Percentiles rank a stretch among this genome's conserved stretches.
These are phyloP conservation scores for Saccharomycopsis crataegensis DNA, from an alignment of 1,139 yeast genomes.

Conservation along the genomic window DNA sequence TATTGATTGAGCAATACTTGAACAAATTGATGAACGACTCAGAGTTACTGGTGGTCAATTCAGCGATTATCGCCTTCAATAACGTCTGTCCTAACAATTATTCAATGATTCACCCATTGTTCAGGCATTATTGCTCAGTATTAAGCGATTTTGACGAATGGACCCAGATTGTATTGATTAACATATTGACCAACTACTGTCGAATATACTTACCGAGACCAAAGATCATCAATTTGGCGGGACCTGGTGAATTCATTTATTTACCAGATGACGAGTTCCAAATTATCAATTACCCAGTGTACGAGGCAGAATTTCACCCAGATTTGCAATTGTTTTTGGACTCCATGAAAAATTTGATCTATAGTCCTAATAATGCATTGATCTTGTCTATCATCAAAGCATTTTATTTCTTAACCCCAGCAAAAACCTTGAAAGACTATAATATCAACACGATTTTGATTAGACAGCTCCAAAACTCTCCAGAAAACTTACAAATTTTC, in stretches of 20 bases:
- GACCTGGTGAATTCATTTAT: slow-evolving; percentile 28
- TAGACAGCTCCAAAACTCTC: slow-evolving; percentile 28
- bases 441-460: slow-evolving; percentile 40
- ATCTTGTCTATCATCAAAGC: slow-evolving; percentile 55
- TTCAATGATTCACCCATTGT: slow-evolving; percentile 66
- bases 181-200: slow-evolving; percentile 59
- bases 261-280: slow-evolving; percentile 37
- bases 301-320: slow-evolving; percentile 41
- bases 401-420: slow-evolving; percentile 46
- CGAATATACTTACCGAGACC: slow-evolving; percentile 55
- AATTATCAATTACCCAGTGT: slow-evolving; percentile 30
- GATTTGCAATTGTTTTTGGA: slow-evolving; percentile 52
- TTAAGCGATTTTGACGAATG: slow-evolving; percentile 62
- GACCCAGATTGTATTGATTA: slow-evolving; percentile 59
- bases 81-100: slow-evolving; percentile 50
- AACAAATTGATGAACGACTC: slow-evolving; percentile 53
- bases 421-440: slow-evolving; percentile 39
- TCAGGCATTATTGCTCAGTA: slow-evolving; percentile 50
- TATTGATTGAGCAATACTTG: slow-evolving; percentile 38
- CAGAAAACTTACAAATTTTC: slow-evolving; percentile 6
- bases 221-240: slow-evolving; percentile 27
- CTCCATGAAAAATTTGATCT: slow-evolving; percentile 38
- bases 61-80: slow-evolving; percentile 55
- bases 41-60: slow-evolving; percentile 58
- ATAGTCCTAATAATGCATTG: slow-evolving; percentile 52